Base-by-base conservation (phyloP, 176 grass and related monocot species). In the Musa itinerans region DNA sequence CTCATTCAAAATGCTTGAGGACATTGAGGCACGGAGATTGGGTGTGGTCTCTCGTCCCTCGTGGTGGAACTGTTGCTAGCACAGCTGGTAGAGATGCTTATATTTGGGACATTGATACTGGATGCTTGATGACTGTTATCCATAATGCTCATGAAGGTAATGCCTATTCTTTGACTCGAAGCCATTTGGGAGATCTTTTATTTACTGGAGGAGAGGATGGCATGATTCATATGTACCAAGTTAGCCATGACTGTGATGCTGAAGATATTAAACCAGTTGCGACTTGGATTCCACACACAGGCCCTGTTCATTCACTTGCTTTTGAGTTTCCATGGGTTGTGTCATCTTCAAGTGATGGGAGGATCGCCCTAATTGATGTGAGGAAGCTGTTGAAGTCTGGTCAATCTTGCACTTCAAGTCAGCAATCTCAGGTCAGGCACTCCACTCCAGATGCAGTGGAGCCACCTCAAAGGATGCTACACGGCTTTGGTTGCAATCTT, bases 301-400 rank as follows among this genome's bases (percentile, higher is more conserved):
- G 86, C 6, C 84, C 90, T 50, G 88, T 98, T 85, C 83, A 91
- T 78, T 89, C 88, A 74, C 88, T 98, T 24, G 84, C 90, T 57
- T 93, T 93, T 80, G 94, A 98, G 88, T 93, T 93, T 79, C 94
- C 90, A 52, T 98, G 94, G 94, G 84, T 98, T 73, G 88, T 91
- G 48, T 91, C 90, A 51, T 85, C 90, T 69, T 93, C 88, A 1
- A 87, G 82, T 80, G 94, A 98, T 87, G 88, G 90, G 53, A 90
- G 90, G 77, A 80, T 98, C 74, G 74, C 90, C 12, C 56, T 93
- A 63, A 98, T 93, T 76, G 86, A 98, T 85, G 73, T 89, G 72
- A 89, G 88, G 81, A 98, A 87, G 70, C 84, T 98, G 80, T 54
- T 98, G 56, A 78, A 74, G 12, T 74, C 76, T 10, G 63, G 26